Evolutionary conservation across 768 basidiomycete genomes (phyloP).

Genomic region (Russula dissimulans): DNA sequence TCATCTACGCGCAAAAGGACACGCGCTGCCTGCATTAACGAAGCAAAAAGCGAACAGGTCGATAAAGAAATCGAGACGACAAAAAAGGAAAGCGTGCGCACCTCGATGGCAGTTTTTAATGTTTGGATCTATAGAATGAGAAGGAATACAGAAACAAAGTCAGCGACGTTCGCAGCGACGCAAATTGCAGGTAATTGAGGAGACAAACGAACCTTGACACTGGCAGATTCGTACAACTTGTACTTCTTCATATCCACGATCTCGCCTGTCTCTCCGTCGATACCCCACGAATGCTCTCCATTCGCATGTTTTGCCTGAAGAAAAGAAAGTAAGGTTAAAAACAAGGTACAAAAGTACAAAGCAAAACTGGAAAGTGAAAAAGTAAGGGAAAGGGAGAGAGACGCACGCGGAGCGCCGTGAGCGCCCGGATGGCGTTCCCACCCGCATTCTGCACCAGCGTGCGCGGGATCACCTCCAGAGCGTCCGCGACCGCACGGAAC

Average conservation of each 20-base stretch:
- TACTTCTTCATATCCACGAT: slow-evolving; percentile 93
- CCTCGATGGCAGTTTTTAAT: slow-evolving; percentile 95
- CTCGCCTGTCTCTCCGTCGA: slow-evolving; percentile 94
- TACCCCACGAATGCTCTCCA: slow-evolving; percentile 86
- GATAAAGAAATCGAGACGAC: too few species aligned
- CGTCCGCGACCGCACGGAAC: slow-evolving; percentile 86
- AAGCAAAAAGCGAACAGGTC: too few species aligned
- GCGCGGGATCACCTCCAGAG: slow-evolving; percentile 94
- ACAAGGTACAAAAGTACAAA: too few species aligned
- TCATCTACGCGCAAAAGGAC: slow-evolving; percentile 91
- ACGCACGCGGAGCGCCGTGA: slow-evolving; percentile 87
- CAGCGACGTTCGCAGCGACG: neutral
- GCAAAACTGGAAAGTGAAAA: slow-evolving; percentile 38
- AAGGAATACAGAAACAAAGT: neutral
- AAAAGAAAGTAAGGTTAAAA: slow-evolving; percentile 23
- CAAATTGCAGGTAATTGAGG: neutral
- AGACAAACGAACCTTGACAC: slow-evolving; percentile 64
- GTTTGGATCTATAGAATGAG: slow-evolving; percentile 65
- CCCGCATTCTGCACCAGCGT: slow-evolving; percentile 93
- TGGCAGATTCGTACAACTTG: slow-evolving; percentile 90
- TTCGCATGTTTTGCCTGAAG: slow-evolving; percentile 87
- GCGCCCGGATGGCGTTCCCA: slow-evolving; percentile 85
- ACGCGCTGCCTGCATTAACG: slow-evolving; percentile 55
- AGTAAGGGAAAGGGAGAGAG: neutral
- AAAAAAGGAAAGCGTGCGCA: slow-evolving; percentile 20